A percentile compares a stretch with the other conserved stretches of the same genome.
Evolutionary conservation across 495 filamentous ascomycete species (phyloP).

Genomic region (Penicillium cosmopolitanum): DNA sequence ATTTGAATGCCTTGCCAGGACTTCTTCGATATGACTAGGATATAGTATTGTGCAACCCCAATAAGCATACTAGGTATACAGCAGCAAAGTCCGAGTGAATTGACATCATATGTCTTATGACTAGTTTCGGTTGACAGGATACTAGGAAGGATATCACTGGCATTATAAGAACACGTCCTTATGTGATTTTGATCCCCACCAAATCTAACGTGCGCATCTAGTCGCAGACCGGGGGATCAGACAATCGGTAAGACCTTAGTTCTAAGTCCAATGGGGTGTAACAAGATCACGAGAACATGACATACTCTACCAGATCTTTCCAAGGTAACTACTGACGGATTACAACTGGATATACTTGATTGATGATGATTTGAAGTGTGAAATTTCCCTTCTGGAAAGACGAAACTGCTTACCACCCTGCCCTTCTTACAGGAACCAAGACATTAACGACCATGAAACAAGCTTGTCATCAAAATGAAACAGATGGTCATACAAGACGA

Average conservation of each 20-base stretch:
- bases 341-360: too few species aligned
- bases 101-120: slow-evolving; percentile 1
- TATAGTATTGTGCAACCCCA: background rate
- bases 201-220: slow-evolving; percentile 2
- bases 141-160: too few species aligned
- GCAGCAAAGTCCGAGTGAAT: background rate
- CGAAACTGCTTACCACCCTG: too few species aligned
- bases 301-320: too few species aligned
- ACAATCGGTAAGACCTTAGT: background rate
- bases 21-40: background rate
- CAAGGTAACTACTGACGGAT: too few species aligned
- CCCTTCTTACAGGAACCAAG: too few species aligned
- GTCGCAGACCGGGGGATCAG: background rate
- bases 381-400: too few species aligned
- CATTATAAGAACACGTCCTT: background rate
- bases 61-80: background rate
- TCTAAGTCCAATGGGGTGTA: background rate
- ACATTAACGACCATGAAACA: too few species aligned
- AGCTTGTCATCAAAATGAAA: too few species aligned
- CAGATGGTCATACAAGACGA: too few species aligned
- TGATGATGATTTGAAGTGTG: too few species aligned
- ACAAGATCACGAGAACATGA: background rate
- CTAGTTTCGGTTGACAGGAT: background rate
- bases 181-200: background rate
- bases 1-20: background rate